Conservation (phyloP, 2,329 filamentous ascomycete species). For the Fusarium denticulatum region DNA sequence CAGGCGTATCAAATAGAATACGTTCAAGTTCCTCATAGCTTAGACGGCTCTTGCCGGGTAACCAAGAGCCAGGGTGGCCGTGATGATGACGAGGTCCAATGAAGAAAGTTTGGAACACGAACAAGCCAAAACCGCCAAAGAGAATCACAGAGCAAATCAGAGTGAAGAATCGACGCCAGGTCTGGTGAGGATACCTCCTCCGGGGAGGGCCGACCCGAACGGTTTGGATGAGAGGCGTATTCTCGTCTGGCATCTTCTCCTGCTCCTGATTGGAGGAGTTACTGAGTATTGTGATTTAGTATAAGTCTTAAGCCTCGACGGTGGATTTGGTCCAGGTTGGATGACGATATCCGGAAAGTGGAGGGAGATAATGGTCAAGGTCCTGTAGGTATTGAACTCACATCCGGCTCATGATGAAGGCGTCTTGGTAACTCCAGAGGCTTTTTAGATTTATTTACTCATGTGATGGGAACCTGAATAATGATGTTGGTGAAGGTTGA, state of each 20-base stretch:
- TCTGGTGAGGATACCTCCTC: constrained; percentile 67
- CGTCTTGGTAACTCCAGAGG: constrained; percentile 15
- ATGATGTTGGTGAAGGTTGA: constrained; percentile 1
- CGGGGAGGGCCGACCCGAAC: constrained; percentile 64
- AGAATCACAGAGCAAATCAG: constrained; percentile 66
- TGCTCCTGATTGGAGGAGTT: constrained; percentile 39
- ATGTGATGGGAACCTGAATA: constrained; percentile 1
- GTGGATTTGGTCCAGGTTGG: background rate
- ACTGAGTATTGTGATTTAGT: constrained; percentile 5
- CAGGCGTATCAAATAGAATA: constrained; percentile 68
- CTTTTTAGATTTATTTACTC: background rate
- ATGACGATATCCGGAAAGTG: constrained; percentile 21
- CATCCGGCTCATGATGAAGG: constrained; percentile 35
- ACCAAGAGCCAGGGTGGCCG: constrained; percentile 45
- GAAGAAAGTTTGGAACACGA: constrained; percentile 60
- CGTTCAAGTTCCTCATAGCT: constrained; percentile 62
- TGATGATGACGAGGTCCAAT: constrained; percentile 50
- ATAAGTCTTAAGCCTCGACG: background rate
- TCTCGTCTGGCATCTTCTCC: constrained; percentile 60
- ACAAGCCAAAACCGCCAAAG: constrained; percentile 59
- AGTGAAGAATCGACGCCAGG: constrained; percentile 73
- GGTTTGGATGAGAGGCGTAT: constrained; percentile 73
- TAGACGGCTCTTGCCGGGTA: constrained; percentile 40
- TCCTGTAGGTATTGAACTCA: constrained; percentile 29
- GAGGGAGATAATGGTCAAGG: constrained; percentile 5